Evolutionary conservation across 1,139 yeast genomes (phyloP).

Genomic region (Blastobotrys serpentis): DNA sequence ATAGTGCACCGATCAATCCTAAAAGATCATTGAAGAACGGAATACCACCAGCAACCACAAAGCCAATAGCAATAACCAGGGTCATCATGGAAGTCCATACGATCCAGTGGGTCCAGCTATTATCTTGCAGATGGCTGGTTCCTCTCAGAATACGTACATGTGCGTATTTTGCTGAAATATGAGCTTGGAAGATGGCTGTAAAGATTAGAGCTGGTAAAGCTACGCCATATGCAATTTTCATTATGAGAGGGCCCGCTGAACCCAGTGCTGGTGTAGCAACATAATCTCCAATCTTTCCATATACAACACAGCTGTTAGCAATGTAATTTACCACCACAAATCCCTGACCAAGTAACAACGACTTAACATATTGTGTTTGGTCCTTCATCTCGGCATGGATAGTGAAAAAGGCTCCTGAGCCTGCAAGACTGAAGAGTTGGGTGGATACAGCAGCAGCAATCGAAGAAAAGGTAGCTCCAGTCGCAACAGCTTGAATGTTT

Average conservation of each 20-base stretch:
- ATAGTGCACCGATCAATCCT: slow-evolving; percentile 57
- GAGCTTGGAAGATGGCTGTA: slow-evolving; percentile 17
- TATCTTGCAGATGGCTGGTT: slow-evolving; percentile 15
- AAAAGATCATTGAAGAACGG: slow-evolving; percentile 61
- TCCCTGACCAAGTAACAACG: slow-evolving; percentile 16
- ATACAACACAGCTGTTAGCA: slow-evolving; percentile 15
- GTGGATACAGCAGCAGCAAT: slow-evolving; percentile 16
- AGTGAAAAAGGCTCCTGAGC: slow-evolving; percentile 16
- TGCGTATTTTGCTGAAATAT: slow-evolving; percentile 16
- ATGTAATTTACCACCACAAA: slow-evolving; percentile 15
- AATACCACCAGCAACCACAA: slow-evolving; percentile 58
- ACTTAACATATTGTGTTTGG: slow-evolving; percentile 10
- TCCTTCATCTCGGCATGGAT: slow-evolving; percentile 19
- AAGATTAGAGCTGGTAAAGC: slow-evolving; percentile 18
- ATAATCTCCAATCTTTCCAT: slow-evolving; percentile 16
- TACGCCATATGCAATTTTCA: slow-evolving; percentile 17
- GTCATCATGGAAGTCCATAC: slow-evolving; percentile 49
- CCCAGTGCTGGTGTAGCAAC: slow-evolving; percentile 19
- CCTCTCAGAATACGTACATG: slow-evolving; percentile 16
- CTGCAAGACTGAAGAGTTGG: slow-evolving; percentile 16
- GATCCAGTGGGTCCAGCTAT: slow-evolving; percentile 51
- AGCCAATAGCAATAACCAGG: slow-evolving; percentile 51
- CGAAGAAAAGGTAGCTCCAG: not conserved
- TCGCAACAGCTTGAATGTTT: slow-evolving; percentile 8
- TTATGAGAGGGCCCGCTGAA: slow-evolving; percentile 18